Evolutionary conservation across 192 early-diverging fungal species (phyloP), one percentile per base, ranked within the genome.

Genomic region (Backusella morwellensis): DNA sequence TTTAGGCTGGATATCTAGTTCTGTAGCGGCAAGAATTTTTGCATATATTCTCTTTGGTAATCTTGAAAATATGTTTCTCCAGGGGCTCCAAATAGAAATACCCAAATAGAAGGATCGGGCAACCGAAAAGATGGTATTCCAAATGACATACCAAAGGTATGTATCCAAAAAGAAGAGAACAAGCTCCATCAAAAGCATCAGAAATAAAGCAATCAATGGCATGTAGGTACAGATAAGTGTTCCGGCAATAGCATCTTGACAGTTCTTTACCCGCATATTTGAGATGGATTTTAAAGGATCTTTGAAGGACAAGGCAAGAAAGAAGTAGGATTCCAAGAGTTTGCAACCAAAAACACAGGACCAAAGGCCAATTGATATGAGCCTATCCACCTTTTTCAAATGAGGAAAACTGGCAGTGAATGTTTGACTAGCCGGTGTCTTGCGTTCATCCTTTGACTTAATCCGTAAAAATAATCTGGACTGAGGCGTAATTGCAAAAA

Each of bases 61-160:
- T 23, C 91, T 88, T 66, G 92, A 87, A 72, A 94, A 95, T 68
- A 93, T 92, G 75, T 92, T 91, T 79, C 93, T 86, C 93, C 92
- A 93, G 17, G 94, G 91, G 7, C 93, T 92, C 92, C 91, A 91
- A 78, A 93, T 92, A 17, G 93, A 94, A 19, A 95, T 86, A 23
- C 93, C 95, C 6, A 93, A 86, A 34, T 91, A 87, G 77, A 96
- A 93, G 3, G 93, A 90, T 42, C 87, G 87, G 17, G 85, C 86
- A 38, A 95, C 90, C 1, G 94, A 95, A 67, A 96, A 93, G 35
- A 93, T 73, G 1, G 94, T 92, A 76, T 91, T 93, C 95, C 94
- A 95, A 42, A 95, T 91, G 9, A 94, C 89, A 72, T 94, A 96
- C 95, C 95, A 96, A 78, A 96, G 86, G 71, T 96, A 96, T 0